Conservation (phyloP, 257 asterid genomes). For the Osmanthus fragrans region DNA sequence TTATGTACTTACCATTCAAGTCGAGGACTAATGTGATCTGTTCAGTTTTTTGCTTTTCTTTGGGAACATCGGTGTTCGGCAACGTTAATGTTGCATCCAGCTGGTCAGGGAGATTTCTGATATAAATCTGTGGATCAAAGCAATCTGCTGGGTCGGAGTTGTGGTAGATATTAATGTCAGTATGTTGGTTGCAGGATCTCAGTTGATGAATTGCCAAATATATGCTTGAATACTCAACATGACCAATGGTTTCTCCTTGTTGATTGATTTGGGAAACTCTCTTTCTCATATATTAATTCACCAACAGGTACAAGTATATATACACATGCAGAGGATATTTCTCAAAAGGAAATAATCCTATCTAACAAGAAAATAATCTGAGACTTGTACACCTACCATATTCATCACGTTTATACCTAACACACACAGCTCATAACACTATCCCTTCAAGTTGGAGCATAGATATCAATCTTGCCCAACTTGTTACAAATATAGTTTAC, state of each 20-base stretch:
- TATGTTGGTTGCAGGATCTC: constrained; percentile 55
- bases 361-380: too few relatives aligned
- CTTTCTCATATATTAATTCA: too few relatives aligned
- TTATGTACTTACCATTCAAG: constrained; percentile 69
- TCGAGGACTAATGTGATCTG: constrained; percentile 81
- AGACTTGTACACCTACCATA: too few relatives aligned
- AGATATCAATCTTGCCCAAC: too few relatives aligned
- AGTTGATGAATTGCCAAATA: constrained; percentile 68
- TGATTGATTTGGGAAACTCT: too few relatives aligned
- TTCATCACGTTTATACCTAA: too few relatives aligned
- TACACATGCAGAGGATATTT: too few relatives aligned
- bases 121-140: constrained; percentile 85
- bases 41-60: constrained; percentile 45
- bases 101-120: constrained; percentile 71
- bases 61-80: constrained; percentile 38
- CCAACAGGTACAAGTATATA: too few relatives aligned
- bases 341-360: too few relatives aligned
- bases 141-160: constrained; percentile 63
- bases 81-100: constrained; percentile 41
- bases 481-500: too few relatives aligned
- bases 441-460: too few relatives aligned
- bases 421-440: too few relatives aligned
- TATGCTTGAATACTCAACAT: constrained; percentile 61
- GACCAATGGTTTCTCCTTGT: not conserved
- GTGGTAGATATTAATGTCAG: constrained; percentile 39